A percentile compares a stretch with the other conserved stretches of the same genome.
phyloP scores from a whole-genome alignment of 2,329 filamentous ascomycete species.

The Aspergillus luchuensis region DNA sequence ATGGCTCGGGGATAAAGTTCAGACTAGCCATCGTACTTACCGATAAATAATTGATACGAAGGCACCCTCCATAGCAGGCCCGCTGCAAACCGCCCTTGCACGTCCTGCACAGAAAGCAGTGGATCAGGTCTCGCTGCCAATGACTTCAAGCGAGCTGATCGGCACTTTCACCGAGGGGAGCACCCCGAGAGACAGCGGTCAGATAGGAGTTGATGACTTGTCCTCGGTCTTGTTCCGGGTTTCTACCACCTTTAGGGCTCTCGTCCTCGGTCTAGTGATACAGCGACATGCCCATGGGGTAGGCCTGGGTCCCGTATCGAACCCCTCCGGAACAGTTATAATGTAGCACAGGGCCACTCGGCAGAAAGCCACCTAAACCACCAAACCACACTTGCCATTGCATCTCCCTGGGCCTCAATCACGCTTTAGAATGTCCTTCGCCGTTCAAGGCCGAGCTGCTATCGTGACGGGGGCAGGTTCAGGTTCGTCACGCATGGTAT shows the following conservation, averaged over 20 bases:
- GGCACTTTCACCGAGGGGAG: not conserved
- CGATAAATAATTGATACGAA: not conserved
- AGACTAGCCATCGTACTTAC: not conserved
- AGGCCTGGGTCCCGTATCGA: not conserved
- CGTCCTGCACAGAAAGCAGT: too few species aligned
- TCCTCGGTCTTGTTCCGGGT: not conserved
- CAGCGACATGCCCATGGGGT: not conserved
- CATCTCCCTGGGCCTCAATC: not conserved
- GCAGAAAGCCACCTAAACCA: not conserved
- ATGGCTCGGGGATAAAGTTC: too few species aligned
- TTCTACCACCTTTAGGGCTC: not conserved
- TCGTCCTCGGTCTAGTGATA: not conserved
- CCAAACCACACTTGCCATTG: not conserved
- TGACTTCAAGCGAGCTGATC: not conserved
- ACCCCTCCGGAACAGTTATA: constrained; percentile 3
- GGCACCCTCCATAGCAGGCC: not conserved
- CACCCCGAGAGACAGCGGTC: not conserved
- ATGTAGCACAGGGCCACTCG: not conserved
- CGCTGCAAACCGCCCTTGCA: too few species aligned
- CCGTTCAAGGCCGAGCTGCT: constrained; percentile 51
- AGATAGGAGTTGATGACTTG: not conserved
- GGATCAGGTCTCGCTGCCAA: too few species aligned
- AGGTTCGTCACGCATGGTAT: constrained; percentile 37
- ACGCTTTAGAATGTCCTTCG: constrained; percentile 36
- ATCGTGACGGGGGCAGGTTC: constrained; percentile 59